Evolutionary conservation across 2,329 filamentous ascomycete species (phyloP).

Genomic region (Trichocomaceae sp.): DNA sequence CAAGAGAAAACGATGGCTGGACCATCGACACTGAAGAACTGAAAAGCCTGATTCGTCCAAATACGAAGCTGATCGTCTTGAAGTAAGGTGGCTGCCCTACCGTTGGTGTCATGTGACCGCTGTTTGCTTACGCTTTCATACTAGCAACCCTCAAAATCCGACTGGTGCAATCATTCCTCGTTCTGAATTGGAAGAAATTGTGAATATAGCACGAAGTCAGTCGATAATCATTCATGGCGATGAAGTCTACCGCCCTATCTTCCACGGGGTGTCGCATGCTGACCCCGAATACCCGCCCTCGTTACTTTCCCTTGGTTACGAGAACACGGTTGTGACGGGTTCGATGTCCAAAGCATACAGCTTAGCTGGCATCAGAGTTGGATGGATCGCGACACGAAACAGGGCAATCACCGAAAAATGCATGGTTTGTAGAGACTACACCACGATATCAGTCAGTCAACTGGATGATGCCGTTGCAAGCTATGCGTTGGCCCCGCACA

Average conservation of each 20-base stretch:
- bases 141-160: conserved; percentile 74
- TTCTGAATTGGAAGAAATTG: conserved; percentile 53
- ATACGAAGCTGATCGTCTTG: conserved; percentile 54
- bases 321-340: conserved; percentile 64
- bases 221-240: conserved; percentile 65
- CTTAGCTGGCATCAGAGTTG: conserved; percentile 71
- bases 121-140: not conserved
- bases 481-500: conserved; percentile 61
- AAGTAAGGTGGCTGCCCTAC: conserved; percentile 35
- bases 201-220: conserved; percentile 56
- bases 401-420: conserved; percentile 56
- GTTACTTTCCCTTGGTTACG: conserved; percentile 64
- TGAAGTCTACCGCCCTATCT: conserved; percentile 79
- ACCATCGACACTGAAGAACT: conserved; percentile 62
- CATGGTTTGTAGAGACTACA: conserved; percentile 67
- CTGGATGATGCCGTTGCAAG: conserved; percentile 72
- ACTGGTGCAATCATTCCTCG: conserved; percentile 65
- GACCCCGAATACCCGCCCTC: conserved; percentile 58
- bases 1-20: conserved; percentile 59
- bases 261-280: conserved; percentile 58
- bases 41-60: conserved; percentile 50
- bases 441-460: conserved; percentile 77
- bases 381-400: conserved; percentile 71
- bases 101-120: not conserved
- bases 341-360: conserved; percentile 83